phyloP scores from a whole-genome alignment of 352 stramenopile species.

The Phytopythium oedochilum region DNA sequence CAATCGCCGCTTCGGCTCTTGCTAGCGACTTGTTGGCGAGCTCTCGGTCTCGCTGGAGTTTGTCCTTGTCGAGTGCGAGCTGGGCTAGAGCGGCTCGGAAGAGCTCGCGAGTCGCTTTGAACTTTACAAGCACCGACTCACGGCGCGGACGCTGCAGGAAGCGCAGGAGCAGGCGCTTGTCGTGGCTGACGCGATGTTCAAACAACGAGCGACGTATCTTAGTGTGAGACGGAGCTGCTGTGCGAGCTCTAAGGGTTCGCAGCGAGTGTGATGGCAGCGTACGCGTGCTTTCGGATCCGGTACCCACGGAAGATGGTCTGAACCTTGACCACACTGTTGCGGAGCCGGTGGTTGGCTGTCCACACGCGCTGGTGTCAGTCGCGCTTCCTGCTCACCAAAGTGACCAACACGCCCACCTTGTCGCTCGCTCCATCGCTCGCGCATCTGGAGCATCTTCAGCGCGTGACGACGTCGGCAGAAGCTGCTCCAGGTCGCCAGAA shows the following conservation, averaged over 20 bases:
- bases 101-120: slow-evolving; percentile 11
- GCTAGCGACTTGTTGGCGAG: neutral
- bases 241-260: too few relatives aligned
- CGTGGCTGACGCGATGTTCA: slow-evolving; percentile 4
- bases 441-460: neutral
- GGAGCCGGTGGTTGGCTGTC: slow-evolving; percentile 19
- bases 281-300: slow-evolving; percentile 22
- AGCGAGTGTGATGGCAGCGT: too few relatives aligned
- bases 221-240: too few relatives aligned
- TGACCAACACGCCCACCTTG: neutral
- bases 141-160: slow-evolving; percentile 9
- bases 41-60: slow-evolving; percentile 16
- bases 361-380: neutral
- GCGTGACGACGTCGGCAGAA: neutral
- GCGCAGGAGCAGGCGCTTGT: slow-evolving; percentile 3
- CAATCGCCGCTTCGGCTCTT: neutral
- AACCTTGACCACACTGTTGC: slow-evolving; percentile 26
- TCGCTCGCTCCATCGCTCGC: neutral
- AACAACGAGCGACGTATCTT: too few relatives aligned
- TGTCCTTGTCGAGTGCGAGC: slow-evolving; percentile 8
- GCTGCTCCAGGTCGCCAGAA: neutral
- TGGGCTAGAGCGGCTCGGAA: slow-evolving; percentile 19
- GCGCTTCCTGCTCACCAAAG: neutral
- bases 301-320: slow-evolving; percentile 44
- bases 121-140: slow-evolving; percentile 16